phyloP scores from a whole-genome alignment of 2,329 filamentous ascomycete genomes.

The Ophiostoma ulmi region DNA sequence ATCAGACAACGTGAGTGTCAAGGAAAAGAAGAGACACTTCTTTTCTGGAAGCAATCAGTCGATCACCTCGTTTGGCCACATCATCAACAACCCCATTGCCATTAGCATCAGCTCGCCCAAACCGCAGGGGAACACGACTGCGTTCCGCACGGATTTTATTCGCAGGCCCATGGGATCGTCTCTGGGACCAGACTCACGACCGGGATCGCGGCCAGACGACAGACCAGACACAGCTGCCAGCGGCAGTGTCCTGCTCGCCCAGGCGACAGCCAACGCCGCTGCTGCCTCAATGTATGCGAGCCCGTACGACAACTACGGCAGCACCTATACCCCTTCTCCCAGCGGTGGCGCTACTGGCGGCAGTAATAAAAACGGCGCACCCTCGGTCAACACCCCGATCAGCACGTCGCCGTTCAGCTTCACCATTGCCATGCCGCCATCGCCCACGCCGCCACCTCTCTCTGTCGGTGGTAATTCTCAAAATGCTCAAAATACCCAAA shows the following conservation, averaged over 20 bases:
- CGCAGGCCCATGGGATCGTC: slow-evolving; percentile 34
- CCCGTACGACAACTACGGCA: slow-evolving; percentile 8
- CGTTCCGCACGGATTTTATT: slow-evolving; percentile 51
- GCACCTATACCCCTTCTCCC: background rate
- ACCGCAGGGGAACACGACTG: slow-evolving; percentile 37
- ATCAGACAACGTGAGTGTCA: background rate
- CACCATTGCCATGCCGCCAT: background rate
- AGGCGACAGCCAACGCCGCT: background rate
- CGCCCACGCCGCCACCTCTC: slow-evolving; percentile 17
- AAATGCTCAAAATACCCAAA: background rate
- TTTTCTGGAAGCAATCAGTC: slow-evolving; percentile 27
- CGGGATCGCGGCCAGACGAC: background rate
- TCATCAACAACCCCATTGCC: slow-evolving; percentile 55
- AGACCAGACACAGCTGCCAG: slow-evolving; percentile 19
- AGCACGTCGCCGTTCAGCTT: background rate
- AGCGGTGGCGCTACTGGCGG: background rate
- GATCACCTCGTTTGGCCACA: slow-evolving; percentile 43
- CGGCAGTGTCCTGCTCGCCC: background rate
- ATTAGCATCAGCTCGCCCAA: slow-evolving; percentile 56
- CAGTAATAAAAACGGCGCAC: background rate
- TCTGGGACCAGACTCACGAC: slow-evolving; percentile 19
- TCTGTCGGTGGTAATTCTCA: background rate
- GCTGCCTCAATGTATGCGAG: background rate
- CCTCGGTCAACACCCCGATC: background rate
- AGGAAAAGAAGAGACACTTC: background rate